These are phyloP conservation scores for Quercus engelmannii DNA, from an alignment of 306 rosid genomes.

Conservation along the genomic window DNA sequence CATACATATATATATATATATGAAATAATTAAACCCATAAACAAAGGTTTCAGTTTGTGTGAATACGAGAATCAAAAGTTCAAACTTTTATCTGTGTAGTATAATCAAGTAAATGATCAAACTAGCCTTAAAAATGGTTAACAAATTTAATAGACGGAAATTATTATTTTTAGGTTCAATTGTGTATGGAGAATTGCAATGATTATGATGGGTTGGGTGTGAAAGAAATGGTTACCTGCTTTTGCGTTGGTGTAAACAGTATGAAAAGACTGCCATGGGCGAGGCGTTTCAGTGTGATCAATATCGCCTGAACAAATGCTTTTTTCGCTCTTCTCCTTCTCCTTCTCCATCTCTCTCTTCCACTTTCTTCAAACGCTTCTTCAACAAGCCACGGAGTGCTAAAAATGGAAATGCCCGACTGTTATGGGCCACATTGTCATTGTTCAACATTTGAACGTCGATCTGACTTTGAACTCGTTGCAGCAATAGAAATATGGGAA, in stretches of 20 bases:
- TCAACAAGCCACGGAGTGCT: background rate
- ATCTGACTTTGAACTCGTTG: too few species aligned
- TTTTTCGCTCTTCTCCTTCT: constrained; percentile 45
- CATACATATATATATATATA: too few species aligned
- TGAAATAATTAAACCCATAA: background rate
- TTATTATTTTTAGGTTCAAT: too few species aligned
- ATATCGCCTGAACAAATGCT: constrained; percentile 13
- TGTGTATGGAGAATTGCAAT: background rate
- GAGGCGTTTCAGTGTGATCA: constrained; percentile 12
- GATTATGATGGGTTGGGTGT: background rate
- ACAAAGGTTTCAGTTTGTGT: too few species aligned
- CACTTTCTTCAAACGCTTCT: constrained; percentile 11
- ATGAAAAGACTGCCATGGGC: constrained; percentile 88
- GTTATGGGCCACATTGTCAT: too few species aligned
- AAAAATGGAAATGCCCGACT: background rate
- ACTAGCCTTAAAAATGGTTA: background rate
- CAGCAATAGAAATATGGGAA: too few species aligned
- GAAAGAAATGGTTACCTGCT: constrained; percentile 51
- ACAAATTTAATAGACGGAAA: background rate
- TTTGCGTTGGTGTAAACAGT: constrained; percentile 86
- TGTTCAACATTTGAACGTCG: too few species aligned
- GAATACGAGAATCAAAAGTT: too few species aligned
- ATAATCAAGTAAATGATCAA: background rate
- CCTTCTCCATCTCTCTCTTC: background rate
- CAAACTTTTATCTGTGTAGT: background rate